These are phyloP conservation scores for Globisporangium spiculum DNA, from an alignment of 352 stramenopile species.

Conservation along the genomic window DNA sequence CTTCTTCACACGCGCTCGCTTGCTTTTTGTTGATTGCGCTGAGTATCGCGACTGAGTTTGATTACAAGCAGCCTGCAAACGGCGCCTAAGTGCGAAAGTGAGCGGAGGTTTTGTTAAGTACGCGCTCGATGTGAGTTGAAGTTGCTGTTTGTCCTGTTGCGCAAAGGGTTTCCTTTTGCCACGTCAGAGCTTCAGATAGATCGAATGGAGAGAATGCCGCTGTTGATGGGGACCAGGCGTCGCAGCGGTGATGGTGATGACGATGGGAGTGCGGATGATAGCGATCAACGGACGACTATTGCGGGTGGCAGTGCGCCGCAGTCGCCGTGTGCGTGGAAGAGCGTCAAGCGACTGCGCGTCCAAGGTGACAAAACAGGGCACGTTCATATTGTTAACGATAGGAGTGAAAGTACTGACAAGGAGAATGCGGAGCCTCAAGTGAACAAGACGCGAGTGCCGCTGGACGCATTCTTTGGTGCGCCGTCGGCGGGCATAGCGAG, in stretches of 20 bases:
- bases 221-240: not conserved
- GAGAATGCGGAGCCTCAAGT: not conserved
- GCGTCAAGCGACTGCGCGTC: not conserved
- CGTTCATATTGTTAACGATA: not conserved
- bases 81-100: not conserved
- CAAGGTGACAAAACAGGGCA: not conserved
- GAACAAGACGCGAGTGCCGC: not conserved
- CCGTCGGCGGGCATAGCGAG: too few species aligned
- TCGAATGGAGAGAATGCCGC: not conserved
- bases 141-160: slow-evolving; percentile 8
- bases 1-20: not conserved
- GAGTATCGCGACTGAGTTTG: not conserved
- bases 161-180: not conserved
- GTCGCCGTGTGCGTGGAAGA: slow-evolving; percentile 33
- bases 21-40: slow-evolving; percentile 9
- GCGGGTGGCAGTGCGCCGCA: slow-evolving; percentile 20
- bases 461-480: not conserved
- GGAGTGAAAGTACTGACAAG: not conserved
- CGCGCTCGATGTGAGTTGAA: slow-evolving; percentile 19
- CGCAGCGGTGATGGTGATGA: not conserved
- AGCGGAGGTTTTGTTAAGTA: not conserved
- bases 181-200: not conserved
- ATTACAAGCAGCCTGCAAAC: not conserved
- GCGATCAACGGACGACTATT: slow-evolving; percentile 34
- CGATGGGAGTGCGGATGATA: slow-evolving; percentile 17